Percentiles rank a stretch among this genome's conserved stretches.
These are phyloP conservation scores for Quercus dentata DNA, from an alignment of 306 rosid species.

Conservation along the genomic window DNA sequence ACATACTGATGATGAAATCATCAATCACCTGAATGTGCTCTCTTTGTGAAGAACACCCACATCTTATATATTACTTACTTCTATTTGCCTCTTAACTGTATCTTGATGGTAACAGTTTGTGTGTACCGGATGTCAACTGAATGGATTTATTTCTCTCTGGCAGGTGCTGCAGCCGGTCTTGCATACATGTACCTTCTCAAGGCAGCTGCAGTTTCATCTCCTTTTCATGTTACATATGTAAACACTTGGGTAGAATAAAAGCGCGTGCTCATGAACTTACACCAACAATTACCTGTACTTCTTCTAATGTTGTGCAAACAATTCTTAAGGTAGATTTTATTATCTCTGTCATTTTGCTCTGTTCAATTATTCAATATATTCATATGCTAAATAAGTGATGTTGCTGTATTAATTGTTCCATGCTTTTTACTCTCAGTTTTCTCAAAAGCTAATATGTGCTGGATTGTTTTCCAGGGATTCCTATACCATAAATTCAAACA, in stretches of 20 bases:
- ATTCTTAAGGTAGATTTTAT: conserved; percentile 67
- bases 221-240: conserved; percentile 78
- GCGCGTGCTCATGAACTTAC: conserved; percentile 83
- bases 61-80: not conserved
- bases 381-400: not conserved
- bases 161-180: conserved; percentile 79
- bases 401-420: not conserved
- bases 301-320: conserved; percentile 90
- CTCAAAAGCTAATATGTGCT: not conserved
- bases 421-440: conserved; percentile 2
- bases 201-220: conserved; percentile 61
- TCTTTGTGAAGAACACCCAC: not conserved
- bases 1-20: not conserved
- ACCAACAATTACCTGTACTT: conserved; percentile 84
- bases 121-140: not conserved
- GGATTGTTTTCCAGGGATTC: conserved; percentile 53
- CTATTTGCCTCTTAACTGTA: not conserved
- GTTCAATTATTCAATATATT: not conserved
- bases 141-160: conserved; percentile 60
- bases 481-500: conserved; percentile 60
- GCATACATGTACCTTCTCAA: conserved; percentile 68
- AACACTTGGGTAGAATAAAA: conserved; percentile 77
- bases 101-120: not conserved
- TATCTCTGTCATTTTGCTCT: not conserved
- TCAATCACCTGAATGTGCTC: not conserved